Evolutionary conservation across 768 basidiomycete species (phyloP), one percentile per base, ranked within the genome.

Genomic region (Russula sp.): DNA sequence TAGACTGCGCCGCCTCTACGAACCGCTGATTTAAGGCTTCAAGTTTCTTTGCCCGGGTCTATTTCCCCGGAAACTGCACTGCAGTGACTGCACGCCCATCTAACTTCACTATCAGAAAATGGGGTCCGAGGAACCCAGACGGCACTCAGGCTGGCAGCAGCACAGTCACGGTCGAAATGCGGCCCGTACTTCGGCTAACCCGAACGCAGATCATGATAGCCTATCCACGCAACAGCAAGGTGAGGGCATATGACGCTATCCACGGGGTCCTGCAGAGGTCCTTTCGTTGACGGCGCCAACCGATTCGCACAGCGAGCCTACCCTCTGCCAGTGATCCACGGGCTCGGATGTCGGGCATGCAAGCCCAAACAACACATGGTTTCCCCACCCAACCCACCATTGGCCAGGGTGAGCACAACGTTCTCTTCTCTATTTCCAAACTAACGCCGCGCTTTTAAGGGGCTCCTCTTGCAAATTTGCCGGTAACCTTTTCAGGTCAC

Each of bases 11-110:
- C 13, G 48, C 34, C 16, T 32, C n/a, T 11, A n/a, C 18, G 20
- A 50, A 31, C 9, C 11, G 16, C 34, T 7, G 22, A 54, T 64
- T 60, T 55, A 64, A 59, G 22, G 18, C 22, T 27, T 48, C 44
- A 9, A 10, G n/a, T n/a, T 42, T 42, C 35, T 37, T 7, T n/a
- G 48, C 16, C 18, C 27, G n/a, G 37, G 32, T 49, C 39, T 44
- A 34, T 32, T 55, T 32, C 40, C 57, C 39, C 54, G 49, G 58
- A 48, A 39, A 63, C n/a, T 27, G 56, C 44, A 57, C 44, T 44
- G 39, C 31, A 27, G 27, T 27, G 27, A 27, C 27, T 27, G 27
- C 27, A 27, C 27, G 27, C 27, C 27, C 27, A 27, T 27, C 27
- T 27, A 27, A 27, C 27, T 3, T 27, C 10, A 11, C 47, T 22